These are phyloP conservation scores for Symbiodinium pilosum DNA, from an alignment of 73 alveolate genomes.

Conservation along the genomic window DNA sequence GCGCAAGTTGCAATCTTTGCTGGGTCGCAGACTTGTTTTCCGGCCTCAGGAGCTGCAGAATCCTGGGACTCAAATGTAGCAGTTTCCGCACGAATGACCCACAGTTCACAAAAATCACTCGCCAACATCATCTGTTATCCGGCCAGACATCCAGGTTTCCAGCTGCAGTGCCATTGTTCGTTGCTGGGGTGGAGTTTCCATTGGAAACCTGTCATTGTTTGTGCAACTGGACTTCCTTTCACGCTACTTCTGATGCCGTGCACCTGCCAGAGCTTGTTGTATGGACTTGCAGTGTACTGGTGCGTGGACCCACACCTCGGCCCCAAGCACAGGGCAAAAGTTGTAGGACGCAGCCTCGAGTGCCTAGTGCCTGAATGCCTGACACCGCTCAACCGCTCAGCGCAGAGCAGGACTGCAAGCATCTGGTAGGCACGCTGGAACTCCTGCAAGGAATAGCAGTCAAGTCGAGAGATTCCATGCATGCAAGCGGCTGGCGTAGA, in stretches of 20 bases:
- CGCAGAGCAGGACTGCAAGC: slow-evolving; percentile 56
- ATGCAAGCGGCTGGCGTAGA: too few species aligned
- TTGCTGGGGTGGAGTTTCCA: neutral
- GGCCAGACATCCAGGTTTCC: too few species aligned
- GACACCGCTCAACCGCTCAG: neutral
- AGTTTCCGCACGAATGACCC: too few species aligned
- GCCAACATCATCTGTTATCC: too few species aligned
- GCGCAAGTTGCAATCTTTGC: too few species aligned
- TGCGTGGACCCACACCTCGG: slow-evolving; percentile 77
- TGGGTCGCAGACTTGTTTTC: too few species aligned
- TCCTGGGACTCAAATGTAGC: too few species aligned
- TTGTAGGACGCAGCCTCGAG: neutral
- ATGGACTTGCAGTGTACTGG: slow-evolving; percentile 90
- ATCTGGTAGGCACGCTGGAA: slow-evolving; percentile 90
- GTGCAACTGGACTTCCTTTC: neutral
- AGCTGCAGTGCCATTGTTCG: neutral
- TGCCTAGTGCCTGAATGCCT: too few species aligned
- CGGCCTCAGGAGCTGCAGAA: too few species aligned
- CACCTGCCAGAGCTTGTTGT: slow-evolving; percentile 95
- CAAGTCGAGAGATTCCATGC: neutral
- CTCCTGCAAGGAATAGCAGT: slow-evolving; percentile 22
- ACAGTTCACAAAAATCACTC: too few species aligned
- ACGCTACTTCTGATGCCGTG: neutral
- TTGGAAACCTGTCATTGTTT: neutral
- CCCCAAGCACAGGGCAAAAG: neutral